Evolutionary conservation across 2,329 filamentous ascomycete species (phyloP), one percentile per base, ranked within the genome.

Genomic region (Neophaeococcomyces mojaviensis): DNA sequence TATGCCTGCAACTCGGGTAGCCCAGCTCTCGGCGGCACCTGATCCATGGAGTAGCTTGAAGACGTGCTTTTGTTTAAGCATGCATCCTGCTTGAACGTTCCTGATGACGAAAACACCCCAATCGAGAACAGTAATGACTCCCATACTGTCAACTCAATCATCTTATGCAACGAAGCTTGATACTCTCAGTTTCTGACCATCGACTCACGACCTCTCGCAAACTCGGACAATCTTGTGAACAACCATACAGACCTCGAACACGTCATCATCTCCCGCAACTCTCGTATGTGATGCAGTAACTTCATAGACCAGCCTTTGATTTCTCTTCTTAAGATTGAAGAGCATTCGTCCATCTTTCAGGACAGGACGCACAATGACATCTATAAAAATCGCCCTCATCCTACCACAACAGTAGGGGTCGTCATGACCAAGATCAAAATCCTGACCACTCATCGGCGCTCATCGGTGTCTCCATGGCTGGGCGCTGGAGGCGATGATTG

Each of bases 231-330:
- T 46, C 41, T 47, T 46, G 47, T 55, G 42, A 45, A 47, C 36
- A 32, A 45, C 46, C 39, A 39, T 15, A 37, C 44, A 42, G 50
- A 52, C 44, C 46, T 44, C 47, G 37, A 50, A 50, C 44, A 52
- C 55, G 57, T 54, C 59, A 56, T 60, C 61, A 52, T 58, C 37
- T 35, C 55, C 55, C 57, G 68, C 79, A 78, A 83, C 80, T 89
- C 86, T 74, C 59, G 82, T 88, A 61, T 82, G 85, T 78, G 63
- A 72, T 76, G 84, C 87, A 86, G 78, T 82, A 79, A 82, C 85
- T 81, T 86, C 84, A 65, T 74, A 82, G 87, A 94, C 83, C 81
- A 71, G 86, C 92, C 88, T 96, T 95, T 94, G 84, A 72, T 84
- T 72, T 89, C 85, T 82, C 84, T 81, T 79, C 79, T 60, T 58